A percentile compares a stretch with the other conserved stretches of the same genome.
These are phyloP conservation scores for Sporobolomyces pararoseus DNA, from an alignment of 768 basidiomycete genomes.

Conservation along the genomic window DNA sequence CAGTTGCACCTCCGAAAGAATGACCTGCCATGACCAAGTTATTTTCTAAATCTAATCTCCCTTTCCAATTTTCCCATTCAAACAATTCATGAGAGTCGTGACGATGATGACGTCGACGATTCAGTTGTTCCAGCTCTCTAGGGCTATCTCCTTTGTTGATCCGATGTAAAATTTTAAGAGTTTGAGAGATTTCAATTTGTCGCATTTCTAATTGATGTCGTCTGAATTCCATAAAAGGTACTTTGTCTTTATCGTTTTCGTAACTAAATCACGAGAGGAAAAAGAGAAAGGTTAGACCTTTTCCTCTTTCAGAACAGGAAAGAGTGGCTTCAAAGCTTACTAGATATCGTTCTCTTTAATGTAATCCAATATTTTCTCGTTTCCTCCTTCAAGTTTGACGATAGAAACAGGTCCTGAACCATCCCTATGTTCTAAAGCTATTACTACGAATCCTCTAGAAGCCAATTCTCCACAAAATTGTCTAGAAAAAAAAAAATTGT, in stretches of 20 bases:
- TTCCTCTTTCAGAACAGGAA: not conserved
- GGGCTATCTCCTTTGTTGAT: conserved; percentile 53
- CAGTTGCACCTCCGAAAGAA: conserved; percentile 59
- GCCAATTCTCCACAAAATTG: conserved; percentile 71
- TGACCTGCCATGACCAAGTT: conserved; percentile 56
- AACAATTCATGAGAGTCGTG: not conserved
- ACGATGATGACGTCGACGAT: conserved; percentile 55
- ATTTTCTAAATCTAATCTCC: conserved; percentile 43
- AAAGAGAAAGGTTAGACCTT: not conserved
- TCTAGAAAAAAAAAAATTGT: not conserved
- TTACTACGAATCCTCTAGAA: conserved; percentile 71
- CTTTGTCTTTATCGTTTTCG: conserved; percentile 39
- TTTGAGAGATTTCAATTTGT: conserved; percentile 63
- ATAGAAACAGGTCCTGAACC: conserved; percentile 62
- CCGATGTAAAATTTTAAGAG: conserved; percentile 60
- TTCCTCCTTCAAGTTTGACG: conserved; percentile 50
- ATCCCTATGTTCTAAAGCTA: conserved; percentile 79
- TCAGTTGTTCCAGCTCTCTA: conserved; percentile 28
- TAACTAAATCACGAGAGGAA: conserved; percentile 6
- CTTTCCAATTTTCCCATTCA: conserved; percentile 44
- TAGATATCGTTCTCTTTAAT: conserved; percentile 58
- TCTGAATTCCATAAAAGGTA: conserved; percentile 57
- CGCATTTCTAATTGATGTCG: conserved; percentile 68
- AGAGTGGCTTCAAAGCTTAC: conserved; percentile 42
- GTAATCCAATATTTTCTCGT: conserved; percentile 54